A percentile compares a stretch with the other conserved stretches of the same genome.
Evolutionary conservation across 257 asterid genomes (phyloP).

Genomic region (Fraxinus cuspidata): DNA sequence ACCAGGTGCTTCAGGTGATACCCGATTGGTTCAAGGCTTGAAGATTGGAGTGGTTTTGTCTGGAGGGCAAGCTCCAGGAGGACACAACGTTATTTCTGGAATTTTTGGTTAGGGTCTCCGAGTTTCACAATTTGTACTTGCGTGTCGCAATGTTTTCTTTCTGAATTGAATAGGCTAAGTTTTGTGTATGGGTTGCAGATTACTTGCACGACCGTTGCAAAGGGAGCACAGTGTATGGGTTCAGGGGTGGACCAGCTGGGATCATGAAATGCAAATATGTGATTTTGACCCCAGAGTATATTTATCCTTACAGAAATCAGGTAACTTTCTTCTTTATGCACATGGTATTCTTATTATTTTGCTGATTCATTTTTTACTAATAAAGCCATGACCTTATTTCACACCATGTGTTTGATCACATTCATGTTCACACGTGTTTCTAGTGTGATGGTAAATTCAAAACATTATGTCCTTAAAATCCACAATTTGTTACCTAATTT

Average conservation of each 20-base stretch:
- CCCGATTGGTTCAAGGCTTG: slow-evolving; percentile 34
- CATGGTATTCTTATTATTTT: not conserved
- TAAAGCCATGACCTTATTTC: not conserved
- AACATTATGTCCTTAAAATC: not conserved
- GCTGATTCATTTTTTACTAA: not conserved
- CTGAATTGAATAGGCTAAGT: slow-evolving; percentile 2
- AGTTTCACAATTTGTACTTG: not conserved
- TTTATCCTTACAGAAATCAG: slow-evolving; percentile 76
- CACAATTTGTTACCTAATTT: not conserved
- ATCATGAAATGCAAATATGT: slow-evolving; percentile 71
- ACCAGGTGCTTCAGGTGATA: slow-evolving; percentile 42
- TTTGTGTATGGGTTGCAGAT: slow-evolving; percentile 37
- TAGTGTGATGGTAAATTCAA: not conserved
- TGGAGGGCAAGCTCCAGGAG: slow-evolving; percentile 92
- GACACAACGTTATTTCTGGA: slow-evolving; percentile 80
- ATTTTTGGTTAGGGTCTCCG: slow-evolving; percentile 47
- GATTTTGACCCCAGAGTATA: slow-evolving; percentile 53
- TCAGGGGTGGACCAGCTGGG: slow-evolving; percentile 85
- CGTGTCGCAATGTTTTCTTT: not conserved
- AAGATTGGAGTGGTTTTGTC: slow-evolving; percentile 78
- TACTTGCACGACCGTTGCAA: slow-evolving; percentile 69
- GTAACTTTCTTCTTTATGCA: slow-evolving; percentile 26
- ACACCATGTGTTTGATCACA: not conserved
- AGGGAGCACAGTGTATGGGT: slow-evolving; percentile 76
- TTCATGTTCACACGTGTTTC: not conserved